A percentile compares a stretch with the other conserved stretches of the same genome.
Conservation (phyloP, 2,329 filamentous ascomycete genomes). For the Hypoxylon sp. region DNA sequence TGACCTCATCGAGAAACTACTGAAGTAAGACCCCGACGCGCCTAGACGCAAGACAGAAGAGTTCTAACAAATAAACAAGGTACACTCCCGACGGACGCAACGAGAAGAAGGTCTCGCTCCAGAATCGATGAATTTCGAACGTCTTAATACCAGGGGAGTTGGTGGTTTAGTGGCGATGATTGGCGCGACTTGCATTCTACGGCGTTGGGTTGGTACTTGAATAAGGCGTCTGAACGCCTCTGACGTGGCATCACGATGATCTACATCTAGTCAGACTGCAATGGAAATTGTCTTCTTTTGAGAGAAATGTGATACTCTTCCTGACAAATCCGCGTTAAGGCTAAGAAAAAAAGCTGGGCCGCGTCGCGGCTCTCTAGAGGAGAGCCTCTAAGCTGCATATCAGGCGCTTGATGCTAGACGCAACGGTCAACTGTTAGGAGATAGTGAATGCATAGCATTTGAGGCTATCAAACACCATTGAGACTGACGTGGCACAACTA, state of each 20-base stretch:
- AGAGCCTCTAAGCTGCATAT: constrained; percentile 3
- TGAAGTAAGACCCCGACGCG: constrained; percentile 74
- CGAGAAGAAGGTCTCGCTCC: constrained; percentile 69
- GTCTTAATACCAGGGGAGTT: constrained; percentile 8
- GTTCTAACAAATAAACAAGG: constrained; percentile 54
- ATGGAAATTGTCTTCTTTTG: constrained; percentile 21
- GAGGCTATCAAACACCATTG: background rate
- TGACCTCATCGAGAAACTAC: constrained; percentile 97
- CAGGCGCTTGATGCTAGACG: background rate
- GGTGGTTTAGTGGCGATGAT: constrained; percentile 19
- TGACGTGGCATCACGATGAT: constrained; percentile 20
- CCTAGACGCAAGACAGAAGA: background rate
- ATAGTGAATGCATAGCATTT: background rate
- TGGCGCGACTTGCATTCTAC: constrained; percentile 47
- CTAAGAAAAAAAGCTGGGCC: constrained; percentile 10
- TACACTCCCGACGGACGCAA: constrained; percentile 74
- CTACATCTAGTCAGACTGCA: constrained; percentile 17
- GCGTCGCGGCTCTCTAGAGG: constrained; percentile 17
- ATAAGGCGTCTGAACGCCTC: constrained; percentile 29
- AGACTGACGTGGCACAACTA: background rate
- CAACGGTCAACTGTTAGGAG: background rate
- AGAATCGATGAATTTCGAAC: constrained; percentile 43
- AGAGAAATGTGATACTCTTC: constrained; percentile 3
- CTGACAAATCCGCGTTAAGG: constrained; percentile 12
- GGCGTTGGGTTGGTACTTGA: constrained; percentile 50